Evolutionary conservation across 2,329 filamentous ascomycete species (phyloP), one percentile per base, ranked within the genome.

Genomic region (Trichoderma sp.): DNA sequence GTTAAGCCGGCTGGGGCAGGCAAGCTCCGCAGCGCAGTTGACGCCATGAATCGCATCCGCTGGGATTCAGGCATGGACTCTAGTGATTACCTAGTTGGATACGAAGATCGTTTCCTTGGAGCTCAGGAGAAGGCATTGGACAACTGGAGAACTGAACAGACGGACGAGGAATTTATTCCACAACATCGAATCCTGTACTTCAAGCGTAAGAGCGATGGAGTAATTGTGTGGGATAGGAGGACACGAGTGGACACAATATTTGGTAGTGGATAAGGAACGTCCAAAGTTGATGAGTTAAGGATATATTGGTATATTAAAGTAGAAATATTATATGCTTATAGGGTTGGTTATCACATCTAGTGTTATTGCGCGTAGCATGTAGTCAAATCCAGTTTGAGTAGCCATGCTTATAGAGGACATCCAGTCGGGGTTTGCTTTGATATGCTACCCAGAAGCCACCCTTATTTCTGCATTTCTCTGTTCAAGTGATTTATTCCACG

Each of bases 121-220:
- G 82, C 84, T 3, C 83, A 82, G 74, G 89, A 91, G 78, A 86
- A 85, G 74, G 77, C 83, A 2, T 79, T 90, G 6, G 85, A 85
- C 66, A 80, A 83, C 34, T 91, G 89, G 89, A 89, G 88, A 81
- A 83, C 81, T 18, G 89, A 90, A 76, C 86, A 88, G 79, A 90
- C 89, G 36, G 86, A 91, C 74, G 88, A 91, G 72, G 89, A 91
- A 78, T 91, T 90, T 76, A 90, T 91, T 70, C 89, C 89, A 7
- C 87, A 90, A 79, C 89, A 91, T 76, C 83, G 89, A 18, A 89
- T 91, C 73, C 77, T 89, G 71, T 90, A 89, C 77, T 91, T 91
- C 76, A 88, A 85, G 78, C 82, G 85, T 12, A 84, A 79, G 77
- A 86, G 83, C 71, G 87, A 88, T 72, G 83, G 83, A 0, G 77